phyloP scores from a whole-genome alignment of 306 rosid genomes.

The Gleditsia sinensis region DNA sequence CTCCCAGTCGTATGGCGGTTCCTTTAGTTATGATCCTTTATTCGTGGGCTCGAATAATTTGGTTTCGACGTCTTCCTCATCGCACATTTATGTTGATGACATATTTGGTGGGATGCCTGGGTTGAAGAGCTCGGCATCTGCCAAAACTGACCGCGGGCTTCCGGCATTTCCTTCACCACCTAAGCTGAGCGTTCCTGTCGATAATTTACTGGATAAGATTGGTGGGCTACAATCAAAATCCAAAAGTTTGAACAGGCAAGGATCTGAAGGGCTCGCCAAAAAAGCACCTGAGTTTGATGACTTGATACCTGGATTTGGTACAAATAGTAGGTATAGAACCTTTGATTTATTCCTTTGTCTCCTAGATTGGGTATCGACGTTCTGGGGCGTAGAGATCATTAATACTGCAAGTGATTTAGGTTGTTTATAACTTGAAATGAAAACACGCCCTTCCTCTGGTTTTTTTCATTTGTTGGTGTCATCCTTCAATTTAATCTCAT shows the following conservation, averaged over 20 bases:
- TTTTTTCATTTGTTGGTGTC: constrained; percentile 2
- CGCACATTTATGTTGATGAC: constrained; percentile 51
- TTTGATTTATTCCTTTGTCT: background rate
- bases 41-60: constrained; percentile 53
- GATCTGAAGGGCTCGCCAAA: constrained; percentile 2
- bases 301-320: constrained; percentile 78
- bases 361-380: background rate
- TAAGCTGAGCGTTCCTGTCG: constrained; percentile 46
- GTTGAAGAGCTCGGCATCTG: constrained; percentile 35
- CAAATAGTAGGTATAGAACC: constrained; percentile 55
- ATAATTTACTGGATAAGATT: constrained; percentile 60
- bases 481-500: constrained; percentile 12
- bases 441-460: background rate
- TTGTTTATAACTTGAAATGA: constrained; percentile 14
- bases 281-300: constrained; percentile 54
- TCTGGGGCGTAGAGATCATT: background rate
- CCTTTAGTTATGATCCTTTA: constrained; percentile 59
- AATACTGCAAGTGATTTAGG: background rate
- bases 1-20: constrained; percentile 34
- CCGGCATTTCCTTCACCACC: constrained; percentile 43
- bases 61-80: constrained; percentile 36
- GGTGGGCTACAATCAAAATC: constrained; percentile 41
- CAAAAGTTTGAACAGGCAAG: constrained; percentile 26
- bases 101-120: constrained; percentile 69
- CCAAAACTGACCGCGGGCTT: constrained; percentile 39